Conservation (phyloP, 306 rosid species). For the Quercus mongolica region DNA sequence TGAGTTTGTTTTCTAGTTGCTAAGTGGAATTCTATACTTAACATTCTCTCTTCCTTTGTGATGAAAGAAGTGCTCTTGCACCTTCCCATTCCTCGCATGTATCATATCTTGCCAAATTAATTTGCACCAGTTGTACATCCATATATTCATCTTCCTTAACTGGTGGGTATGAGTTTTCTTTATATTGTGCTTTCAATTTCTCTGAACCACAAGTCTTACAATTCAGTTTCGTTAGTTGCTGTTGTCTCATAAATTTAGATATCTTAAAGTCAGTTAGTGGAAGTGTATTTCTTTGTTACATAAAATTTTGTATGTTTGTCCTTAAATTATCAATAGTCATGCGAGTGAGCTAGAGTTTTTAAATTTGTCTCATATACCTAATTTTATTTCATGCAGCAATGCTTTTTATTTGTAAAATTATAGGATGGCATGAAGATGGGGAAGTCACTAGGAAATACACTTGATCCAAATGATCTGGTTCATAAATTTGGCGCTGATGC, state of each 20-base stretch:
- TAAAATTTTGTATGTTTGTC: not conserved
- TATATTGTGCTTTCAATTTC: too few relatives aligned
- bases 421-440: constrained; percentile 99
- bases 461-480: constrained; percentile 91
- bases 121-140: too few relatives aligned
- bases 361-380: constrained; percentile 38
- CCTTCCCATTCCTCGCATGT: too few relatives aligned
- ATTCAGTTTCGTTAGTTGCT: not conserved
- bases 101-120: too few relatives aligned
- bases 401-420: constrained; percentile 60
- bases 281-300: not conserved
- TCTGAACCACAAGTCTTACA: too few relatives aligned
- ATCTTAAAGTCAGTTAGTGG: not conserved
- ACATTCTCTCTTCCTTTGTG: too few relatives aligned
- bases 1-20: too few relatives aligned
- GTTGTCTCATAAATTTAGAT: not conserved
- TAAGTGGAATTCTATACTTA: too few relatives aligned
- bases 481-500: constrained; percentile 83
- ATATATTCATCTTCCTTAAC: too few relatives aligned
- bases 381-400: constrained; percentile 71
- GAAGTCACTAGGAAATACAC: constrained; percentile 92
- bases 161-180: too few relatives aligned
- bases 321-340: constrained; percentile 8
- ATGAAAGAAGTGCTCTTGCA: too few relatives aligned
- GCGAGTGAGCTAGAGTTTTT: constrained; percentile 15